Evolutionary conservation across 148 eudicot species (phyloP).

Genomic region (Selenicereus undatus): DNA sequence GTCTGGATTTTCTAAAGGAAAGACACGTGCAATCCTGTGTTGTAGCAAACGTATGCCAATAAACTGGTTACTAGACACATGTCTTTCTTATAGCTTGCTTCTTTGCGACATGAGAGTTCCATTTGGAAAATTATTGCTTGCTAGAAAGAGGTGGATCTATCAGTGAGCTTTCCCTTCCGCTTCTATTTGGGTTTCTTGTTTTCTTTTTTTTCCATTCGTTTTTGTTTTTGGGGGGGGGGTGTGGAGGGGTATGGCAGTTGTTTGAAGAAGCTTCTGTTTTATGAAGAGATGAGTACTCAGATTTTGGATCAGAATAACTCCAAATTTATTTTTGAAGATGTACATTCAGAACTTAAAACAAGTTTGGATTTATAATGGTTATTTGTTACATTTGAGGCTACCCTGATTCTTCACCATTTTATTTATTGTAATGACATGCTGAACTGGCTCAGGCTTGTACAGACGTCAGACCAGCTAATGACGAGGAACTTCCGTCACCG

Average conservation of each 20-base stretch:
- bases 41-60: neutral
- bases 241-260: neutral
- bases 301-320: neutral
- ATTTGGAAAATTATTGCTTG: neutral
- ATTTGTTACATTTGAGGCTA: neutral
- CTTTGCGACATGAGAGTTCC: neutral
- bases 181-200: neutral
- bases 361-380: neutral
- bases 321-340: neutral
- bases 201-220: too few species aligned
- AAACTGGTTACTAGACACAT: neutral
- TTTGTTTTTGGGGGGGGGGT: neutral
- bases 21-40: neutral
- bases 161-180: neutral
- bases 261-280: neutral
- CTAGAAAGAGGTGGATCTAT: neutral
- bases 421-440: conserved; percentile 37
- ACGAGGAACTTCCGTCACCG: conserved; percentile 91
- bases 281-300: neutral
- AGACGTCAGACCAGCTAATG: conserved; percentile 73
- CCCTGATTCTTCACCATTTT: conserved; percentile 12
- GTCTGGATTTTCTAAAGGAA: neutral
- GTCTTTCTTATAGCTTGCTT: neutral
- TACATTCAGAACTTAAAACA: neutral
- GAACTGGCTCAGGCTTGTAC: conserved; percentile 77